A percentile compares a stretch with the other conserved stretches of the same genome.
Conservation (phyloP, 257 asterid genomes). For the Primulina huaijiensis region DNA sequence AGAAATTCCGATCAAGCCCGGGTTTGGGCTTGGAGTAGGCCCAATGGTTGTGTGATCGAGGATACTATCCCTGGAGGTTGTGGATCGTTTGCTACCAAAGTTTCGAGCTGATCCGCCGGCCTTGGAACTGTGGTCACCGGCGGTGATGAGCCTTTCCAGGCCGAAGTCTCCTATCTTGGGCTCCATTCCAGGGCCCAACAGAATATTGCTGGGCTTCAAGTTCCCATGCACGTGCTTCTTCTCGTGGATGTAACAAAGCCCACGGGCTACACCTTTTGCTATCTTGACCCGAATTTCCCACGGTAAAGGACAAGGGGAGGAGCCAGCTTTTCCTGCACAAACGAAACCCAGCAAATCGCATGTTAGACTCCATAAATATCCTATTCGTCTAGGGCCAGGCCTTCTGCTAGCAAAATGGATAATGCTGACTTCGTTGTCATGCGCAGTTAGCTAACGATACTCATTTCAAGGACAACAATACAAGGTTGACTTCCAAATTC, state of each 20-base stretch:
- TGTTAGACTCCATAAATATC: slow-evolving; percentile 24
- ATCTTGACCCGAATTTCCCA: slow-evolving; percentile 85
- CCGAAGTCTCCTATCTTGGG: slow-evolving; percentile 95
- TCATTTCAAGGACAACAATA: slow-evolving; percentile 20
- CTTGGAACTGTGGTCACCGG: slow-evolving; percentile 60
- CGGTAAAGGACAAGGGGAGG: slow-evolving; percentile 76
- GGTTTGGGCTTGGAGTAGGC: slow-evolving; percentile 84
- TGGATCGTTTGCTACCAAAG: slow-evolving; percentile 89
- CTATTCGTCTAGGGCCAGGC: slow-evolving; percentile 22
- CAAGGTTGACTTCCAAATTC: slow-evolving; percentile 48
- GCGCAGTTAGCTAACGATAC: slow-evolving; percentile 29
- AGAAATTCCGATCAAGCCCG: slow-evolving; percentile 63
- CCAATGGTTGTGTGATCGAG: slow-evolving; percentile 50
- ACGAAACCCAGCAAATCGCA: slow-evolving; percentile 15
- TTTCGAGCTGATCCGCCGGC: slow-evolving; percentile 67
- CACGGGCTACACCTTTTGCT: slow-evolving; percentile 93
- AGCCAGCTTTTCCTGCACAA: slow-evolving; percentile 68
- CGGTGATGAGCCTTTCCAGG: slow-evolving; percentile 63
- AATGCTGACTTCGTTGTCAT: slow-evolving; percentile 20
- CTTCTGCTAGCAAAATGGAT: slow-evolving; percentile 40
- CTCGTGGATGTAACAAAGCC: slow-evolving; percentile 74
- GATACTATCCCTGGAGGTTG: slow-evolving; percentile 75
- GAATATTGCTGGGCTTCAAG: slow-evolving; percentile 76
- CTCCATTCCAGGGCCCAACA: slow-evolving; percentile 73
- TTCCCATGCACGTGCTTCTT: slow-evolving; percentile 91